Conservation (phyloP, 192 early-diverging fungal genomes). For the Podila clonocystis region DNA sequence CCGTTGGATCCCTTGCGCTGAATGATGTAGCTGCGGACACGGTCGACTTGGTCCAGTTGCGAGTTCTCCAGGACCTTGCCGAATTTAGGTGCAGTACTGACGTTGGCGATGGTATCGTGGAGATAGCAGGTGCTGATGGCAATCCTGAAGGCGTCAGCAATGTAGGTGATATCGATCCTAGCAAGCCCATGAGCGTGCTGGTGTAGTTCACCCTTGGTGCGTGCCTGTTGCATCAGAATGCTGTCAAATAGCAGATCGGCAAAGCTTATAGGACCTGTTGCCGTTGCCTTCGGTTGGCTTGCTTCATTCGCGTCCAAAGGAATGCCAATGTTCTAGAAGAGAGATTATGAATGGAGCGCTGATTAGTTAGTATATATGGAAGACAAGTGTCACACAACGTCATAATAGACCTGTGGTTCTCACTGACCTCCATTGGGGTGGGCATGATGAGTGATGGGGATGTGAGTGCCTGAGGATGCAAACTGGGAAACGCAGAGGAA, state of each 20-base stretch:
- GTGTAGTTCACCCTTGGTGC: neutral
- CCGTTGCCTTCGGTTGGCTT: neutral
- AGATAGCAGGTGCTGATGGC: constrained; percentile 1
- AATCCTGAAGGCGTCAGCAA: neutral
- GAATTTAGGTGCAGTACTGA: neutral
- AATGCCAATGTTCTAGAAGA: too few relatives aligned
- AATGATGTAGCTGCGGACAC: neutral
- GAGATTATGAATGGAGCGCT: neutral
- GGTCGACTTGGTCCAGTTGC: neutral
- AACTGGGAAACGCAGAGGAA: too few relatives aligned
- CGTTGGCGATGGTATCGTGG: neutral
- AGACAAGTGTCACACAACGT: neutral
- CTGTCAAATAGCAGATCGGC: constrained; percentile 7
- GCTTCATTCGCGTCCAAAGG: neutral
- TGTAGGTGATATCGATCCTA: neutral
- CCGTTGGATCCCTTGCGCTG: neutral
- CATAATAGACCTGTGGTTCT: too few relatives aligned
- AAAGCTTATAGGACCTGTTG: neutral
- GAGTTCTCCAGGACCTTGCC: neutral
- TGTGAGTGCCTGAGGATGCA: too few relatives aligned
- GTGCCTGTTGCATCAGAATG: constrained; percentile 15
- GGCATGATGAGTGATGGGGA: too few relatives aligned
- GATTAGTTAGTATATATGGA: neutral
- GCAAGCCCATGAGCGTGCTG: neutral
- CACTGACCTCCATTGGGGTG: too few relatives aligned